Conservation (phyloP, 176 grass and related monocot genomes). For the Carex kokanica region DNA sequence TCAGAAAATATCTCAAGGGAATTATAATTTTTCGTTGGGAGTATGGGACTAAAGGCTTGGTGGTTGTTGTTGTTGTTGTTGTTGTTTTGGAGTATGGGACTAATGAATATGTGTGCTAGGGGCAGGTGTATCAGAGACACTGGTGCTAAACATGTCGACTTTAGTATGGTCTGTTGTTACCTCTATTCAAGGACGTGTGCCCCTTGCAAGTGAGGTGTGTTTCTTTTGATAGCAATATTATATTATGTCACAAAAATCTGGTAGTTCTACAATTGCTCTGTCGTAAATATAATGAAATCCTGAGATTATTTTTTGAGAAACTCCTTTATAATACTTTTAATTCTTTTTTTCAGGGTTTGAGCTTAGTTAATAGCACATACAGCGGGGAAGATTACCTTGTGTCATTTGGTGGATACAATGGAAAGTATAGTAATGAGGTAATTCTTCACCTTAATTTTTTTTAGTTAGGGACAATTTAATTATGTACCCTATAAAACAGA, state of each 20-base stretch:
- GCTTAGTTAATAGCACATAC: constrained; percentile 65
- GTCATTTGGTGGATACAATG: constrained; percentile 98
- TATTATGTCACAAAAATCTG: constrained; percentile 2
- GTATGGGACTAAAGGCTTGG: not conserved
- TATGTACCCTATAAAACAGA: not conserved
- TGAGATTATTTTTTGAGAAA: not conserved
- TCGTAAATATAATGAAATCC: not conserved
- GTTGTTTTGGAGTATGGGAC: not conserved
- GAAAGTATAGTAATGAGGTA: constrained; percentile 91
- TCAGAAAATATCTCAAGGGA: constrained; percentile 19
- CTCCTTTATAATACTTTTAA: constrained; percentile 33
- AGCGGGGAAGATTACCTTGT: constrained; percentile 87
- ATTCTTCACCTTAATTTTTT: constrained; percentile 22
- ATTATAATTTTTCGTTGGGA: constrained; percentile 14
- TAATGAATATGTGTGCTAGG: constrained; percentile 21
- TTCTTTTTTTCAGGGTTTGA: constrained; percentile 61
- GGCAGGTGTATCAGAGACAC: constrained; percentile 90
- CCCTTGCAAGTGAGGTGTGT: constrained; percentile 93
- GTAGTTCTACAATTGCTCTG: not conserved
- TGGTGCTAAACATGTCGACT: constrained; percentile 92
- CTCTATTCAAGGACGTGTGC: constrained; percentile 76
- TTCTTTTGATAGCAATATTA: constrained; percentile 30
- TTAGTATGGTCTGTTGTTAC: constrained; percentile 89
- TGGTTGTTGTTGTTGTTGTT: too few species aligned
- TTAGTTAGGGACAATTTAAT: not conserved